phyloP scores from a whole-genome alignment of 441 rosid species.

The Biscutella laevigata region DNA sequence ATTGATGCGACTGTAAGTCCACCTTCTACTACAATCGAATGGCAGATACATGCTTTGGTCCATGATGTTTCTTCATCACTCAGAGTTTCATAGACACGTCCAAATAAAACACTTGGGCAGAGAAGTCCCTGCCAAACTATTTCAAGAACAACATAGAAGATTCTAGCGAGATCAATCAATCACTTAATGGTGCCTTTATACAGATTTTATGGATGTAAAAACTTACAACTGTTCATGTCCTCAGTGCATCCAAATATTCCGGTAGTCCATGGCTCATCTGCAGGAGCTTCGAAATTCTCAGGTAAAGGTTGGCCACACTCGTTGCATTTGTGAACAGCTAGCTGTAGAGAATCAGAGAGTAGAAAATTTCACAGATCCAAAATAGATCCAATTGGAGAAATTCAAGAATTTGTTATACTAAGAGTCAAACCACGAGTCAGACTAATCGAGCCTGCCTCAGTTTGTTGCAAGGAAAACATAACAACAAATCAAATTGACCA shows the following conservation, averaged over 20 bases:
- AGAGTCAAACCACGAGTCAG: no score
- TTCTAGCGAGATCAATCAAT: neutral
- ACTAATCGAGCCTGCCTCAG: neutral
- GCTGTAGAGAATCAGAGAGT: conserved; percentile 29
- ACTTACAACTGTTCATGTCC: conserved; percentile 58
- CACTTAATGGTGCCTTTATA: neutral
- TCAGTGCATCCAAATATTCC: conserved; percentile 64
- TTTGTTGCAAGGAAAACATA: neutral
- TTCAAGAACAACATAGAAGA: neutral
- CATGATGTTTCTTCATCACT: conserved; percentile 59
- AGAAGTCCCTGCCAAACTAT: conserved; percentile 64
- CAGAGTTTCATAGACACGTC: conserved; percentile 53
- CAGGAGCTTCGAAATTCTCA: conserved; percentile 52
- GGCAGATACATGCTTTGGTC: conserved; percentile 59
- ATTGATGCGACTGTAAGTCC: conserved; percentile 49
- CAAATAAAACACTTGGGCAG: conserved; percentile 68
- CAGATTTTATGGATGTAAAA: no score
- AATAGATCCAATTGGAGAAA: neutral
- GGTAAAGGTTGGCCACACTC: conserved; percentile 69
- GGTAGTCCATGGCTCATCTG: conserved; percentile 67
- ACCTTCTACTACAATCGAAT: conserved; percentile 56
- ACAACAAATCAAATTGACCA: neutral
- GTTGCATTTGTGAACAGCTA: conserved; percentile 50
- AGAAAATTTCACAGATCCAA: neutral
- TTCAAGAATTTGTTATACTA: neutral